Base-by-base conservation (phyloP, 805 yeast genomes). In the Ogataea minuta region DNA sequence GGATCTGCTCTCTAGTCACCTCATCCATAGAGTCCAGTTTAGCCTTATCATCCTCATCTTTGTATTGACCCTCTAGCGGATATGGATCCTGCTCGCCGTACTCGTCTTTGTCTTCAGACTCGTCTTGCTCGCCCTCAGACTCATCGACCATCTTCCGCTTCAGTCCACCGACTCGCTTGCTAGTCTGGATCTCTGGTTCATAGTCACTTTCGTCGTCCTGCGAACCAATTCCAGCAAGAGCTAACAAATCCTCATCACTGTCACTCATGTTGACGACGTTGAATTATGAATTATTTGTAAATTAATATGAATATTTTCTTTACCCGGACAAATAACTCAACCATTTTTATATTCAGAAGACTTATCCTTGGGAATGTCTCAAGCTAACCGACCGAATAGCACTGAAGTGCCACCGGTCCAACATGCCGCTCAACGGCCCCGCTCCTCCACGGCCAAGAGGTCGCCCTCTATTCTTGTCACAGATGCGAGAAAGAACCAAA, bases 401-500 rank as follows among this genome's bases (percentile, higher is more conserved):
- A 24, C 26, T 19, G 29, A 19, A 9, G 26, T 10, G n/a, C 24
- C 16, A 1, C 14, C 29, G n/a, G 17, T 25, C 23, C 36, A 13
- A 9, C 25, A 13, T 6, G 13, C 31, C 4, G 31, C 34, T 4
- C 36, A 30, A 24, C 23, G 44, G 9, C 40, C 31, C 11, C 39
- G 46, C 57, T 47, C 56, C 10, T 33, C 59, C 3, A 80, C 85
- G 5, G 87, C 95, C 10, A 86, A 85, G 53, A 66, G 97, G 52
- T 86, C 96, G 21, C 97, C 98, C 9, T 86, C 96, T 2, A 90
- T 90, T 55, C 71, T 90, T 41, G 98, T 90, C 26, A 91, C 98
- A 0, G 98, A 90, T 64, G 78, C 86, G 2, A 70, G 98, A 44
- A 72, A 78, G 38, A 67, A 67, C 43, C 68, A 63, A 39, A 62